Percentiles rank a stretch among this genome's conserved stretches.
Evolutionary conservation across 2,329 filamentous ascomycete species (phyloP).

Genomic region (Furcasterigmium furcatum): DNA sequence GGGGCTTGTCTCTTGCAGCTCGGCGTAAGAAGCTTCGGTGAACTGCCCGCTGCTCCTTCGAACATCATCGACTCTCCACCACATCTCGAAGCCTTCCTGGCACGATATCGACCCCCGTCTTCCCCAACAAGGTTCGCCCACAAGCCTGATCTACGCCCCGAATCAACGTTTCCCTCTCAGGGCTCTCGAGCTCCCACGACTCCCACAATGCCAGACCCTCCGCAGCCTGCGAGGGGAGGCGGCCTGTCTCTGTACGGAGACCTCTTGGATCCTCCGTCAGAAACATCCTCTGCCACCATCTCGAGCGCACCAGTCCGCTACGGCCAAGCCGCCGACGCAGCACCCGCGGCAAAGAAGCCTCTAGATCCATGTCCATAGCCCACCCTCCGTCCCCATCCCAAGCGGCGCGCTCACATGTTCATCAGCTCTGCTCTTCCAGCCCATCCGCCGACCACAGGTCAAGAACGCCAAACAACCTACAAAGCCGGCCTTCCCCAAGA

Average conservation of each 20-base stretch:
- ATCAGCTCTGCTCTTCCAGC: constrained; percentile 79
- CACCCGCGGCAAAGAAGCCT: constrained; percentile 56
- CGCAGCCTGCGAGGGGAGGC: constrained; percentile 38
- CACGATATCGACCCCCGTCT: no score
- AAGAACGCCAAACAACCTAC: constrained; percentile 55
- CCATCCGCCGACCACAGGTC: constrained; percentile 71
- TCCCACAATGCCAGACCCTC: constrained; percentile 27
- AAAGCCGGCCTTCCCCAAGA: constrained; percentile 58
- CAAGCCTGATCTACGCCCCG: no score
- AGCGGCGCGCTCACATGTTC: constrained; percentile 1
- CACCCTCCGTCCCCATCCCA: not conserved
- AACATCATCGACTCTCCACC: not conserved
- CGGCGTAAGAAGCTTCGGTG: no score
- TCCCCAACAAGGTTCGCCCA: no score
- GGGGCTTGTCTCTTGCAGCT: no score
- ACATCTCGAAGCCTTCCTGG: no score
- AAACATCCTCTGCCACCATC: constrained; percentile 56
- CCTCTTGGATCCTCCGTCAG: constrained; percentile 61
- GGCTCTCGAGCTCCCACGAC: no score
- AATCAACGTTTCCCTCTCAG: no score
- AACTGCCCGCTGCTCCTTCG: no score
- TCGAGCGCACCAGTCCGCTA: constrained; percentile 74
- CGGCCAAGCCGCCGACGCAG: constrained; percentile 48
- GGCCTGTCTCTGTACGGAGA: constrained; percentile 81
- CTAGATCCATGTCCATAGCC: constrained; percentile 33